Conservation (phyloP, 495 filamentous ascomycete species). For the Penicillium soppii region DNA sequence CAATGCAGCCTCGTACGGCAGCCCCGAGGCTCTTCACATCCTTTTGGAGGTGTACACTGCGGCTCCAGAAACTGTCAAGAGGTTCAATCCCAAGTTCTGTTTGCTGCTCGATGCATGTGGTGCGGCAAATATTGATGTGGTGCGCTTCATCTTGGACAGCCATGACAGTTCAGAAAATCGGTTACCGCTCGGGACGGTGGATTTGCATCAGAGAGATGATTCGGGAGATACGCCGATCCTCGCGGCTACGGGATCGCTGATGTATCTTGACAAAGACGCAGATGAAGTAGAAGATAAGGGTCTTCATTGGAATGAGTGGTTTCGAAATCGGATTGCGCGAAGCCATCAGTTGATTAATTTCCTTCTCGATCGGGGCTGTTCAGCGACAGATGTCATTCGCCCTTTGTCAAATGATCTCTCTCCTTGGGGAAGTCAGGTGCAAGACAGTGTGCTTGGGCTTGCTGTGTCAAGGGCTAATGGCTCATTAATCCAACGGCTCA, state of each 20-base stretch:
- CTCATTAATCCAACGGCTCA: background rate
- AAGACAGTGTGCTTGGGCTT: background rate
- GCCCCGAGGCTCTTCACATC: background rate
- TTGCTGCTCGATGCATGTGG: background rate
- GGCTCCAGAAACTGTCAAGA: background rate
- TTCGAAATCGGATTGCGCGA: background rate
- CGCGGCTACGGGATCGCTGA: background rate
- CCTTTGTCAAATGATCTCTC: constrained; percentile 1
- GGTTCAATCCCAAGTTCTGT: background rate
- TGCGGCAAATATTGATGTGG: background rate
- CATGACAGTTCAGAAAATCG: background rate
- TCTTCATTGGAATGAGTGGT: background rate
- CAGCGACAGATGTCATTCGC: background rate
- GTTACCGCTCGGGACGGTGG: background rate
- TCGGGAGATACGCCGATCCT: background rate
- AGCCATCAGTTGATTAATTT: background rate
- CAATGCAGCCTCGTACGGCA: background rate
- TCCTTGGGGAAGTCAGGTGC: background rate
- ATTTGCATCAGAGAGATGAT: constrained; percentile 1
- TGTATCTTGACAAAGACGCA: background rate
- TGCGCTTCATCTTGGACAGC: background rate
- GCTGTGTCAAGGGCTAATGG: background rate
- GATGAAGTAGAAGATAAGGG: background rate
- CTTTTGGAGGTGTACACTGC: background rate
- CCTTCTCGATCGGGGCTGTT: background rate